Evolutionary conservation across 2,329 filamentous ascomycete genomes (phyloP), one percentile per base, ranked within the genome.

Genomic region (Chaetomiaceae sp.): DNA sequence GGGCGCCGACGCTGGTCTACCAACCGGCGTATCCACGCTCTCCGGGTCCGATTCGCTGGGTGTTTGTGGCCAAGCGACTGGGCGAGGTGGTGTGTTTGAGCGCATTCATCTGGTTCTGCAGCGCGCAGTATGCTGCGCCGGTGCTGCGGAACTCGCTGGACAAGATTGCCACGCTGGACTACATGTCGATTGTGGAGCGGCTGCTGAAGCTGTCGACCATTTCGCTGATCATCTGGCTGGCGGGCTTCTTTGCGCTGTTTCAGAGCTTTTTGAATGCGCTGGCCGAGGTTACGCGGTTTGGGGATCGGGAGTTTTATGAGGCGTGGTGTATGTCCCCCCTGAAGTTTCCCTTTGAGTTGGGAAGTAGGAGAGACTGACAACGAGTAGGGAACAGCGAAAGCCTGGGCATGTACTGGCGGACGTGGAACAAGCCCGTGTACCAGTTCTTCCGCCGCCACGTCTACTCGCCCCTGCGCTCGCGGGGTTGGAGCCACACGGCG

Each of bases 361-460:
- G 6, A 9, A 14, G 25, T 12, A 15, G n/a, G 15, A 29, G 11
- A 23, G 39, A 22, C 25, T 47, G 22, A 25, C 20, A 6, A 9
- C 14, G 27, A 17, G 38, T 34, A 61, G 57, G 61, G 94, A 99
- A 99, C 67, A 89, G 85, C 59, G 84, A 85, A 51, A 91, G 85
- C 60, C 77, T 97, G 6, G 89, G 91, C 31, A 81, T 80, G 4
- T 99, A 99, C 75, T 96, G 92, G 92, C 84, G 91, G 20, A 88
- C 87, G 1, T 99, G 94, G 94, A 99, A 99, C 73, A 95, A 95
- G 68, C 94, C 94, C 1, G 92, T 99, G 6, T 95, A 95, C 66
- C 86, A 91, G 54, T 99, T 96, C 71, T 97, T 99, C 85, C 91
- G 89, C 65, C 80, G 94, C 34, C 94, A 99, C 68, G 84, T 99